A percentile compares a stretch with the other conserved stretches of the same genome.
Conservation (phyloP, 1,139 yeast species). For the Martiniozyma asiatica region DNA sequence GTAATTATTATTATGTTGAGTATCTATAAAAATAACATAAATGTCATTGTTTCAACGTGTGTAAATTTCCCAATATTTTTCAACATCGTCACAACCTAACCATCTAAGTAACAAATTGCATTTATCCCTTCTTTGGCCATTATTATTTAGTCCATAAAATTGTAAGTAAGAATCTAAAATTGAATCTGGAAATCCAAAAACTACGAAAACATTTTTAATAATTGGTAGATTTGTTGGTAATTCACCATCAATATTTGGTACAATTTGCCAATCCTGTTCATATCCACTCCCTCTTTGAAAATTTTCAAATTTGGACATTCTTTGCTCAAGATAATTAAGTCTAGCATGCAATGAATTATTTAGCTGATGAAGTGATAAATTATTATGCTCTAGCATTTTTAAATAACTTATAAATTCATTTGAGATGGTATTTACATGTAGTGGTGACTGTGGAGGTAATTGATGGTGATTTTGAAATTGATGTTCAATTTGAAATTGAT, state of each 20-base stretch:
- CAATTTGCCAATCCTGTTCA: constrained; percentile 17
- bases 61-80: constrained; percentile 15
- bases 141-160: constrained; percentile 11
- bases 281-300: constrained; percentile 18
- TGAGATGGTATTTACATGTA: not conserved
- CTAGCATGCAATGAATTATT: not conserved
- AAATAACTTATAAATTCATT: not conserved
- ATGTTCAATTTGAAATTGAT: constrained; percentile 9
- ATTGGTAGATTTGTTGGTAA: constrained; percentile 16
- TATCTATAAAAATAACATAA: no score
- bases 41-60: no score
- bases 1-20: no score
- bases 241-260: constrained; percentile 16
- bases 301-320: constrained; percentile 15
- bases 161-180: constrained; percentile 12
- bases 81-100: constrained; percentile 19
- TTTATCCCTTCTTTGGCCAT: constrained; percentile 8
- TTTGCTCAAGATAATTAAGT: constrained; percentile 17
- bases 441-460: not conserved
- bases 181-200: constrained; percentile 15
- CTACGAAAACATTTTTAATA: constrained; percentile 13
- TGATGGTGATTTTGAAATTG: no score
- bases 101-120: constrained; percentile 16
- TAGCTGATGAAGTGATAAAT: constrained; percentile 1
- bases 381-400: constrained; percentile 1